Conservation (phyloP, 306 rosid species). For the Castanopsis chinensis region DNA sequence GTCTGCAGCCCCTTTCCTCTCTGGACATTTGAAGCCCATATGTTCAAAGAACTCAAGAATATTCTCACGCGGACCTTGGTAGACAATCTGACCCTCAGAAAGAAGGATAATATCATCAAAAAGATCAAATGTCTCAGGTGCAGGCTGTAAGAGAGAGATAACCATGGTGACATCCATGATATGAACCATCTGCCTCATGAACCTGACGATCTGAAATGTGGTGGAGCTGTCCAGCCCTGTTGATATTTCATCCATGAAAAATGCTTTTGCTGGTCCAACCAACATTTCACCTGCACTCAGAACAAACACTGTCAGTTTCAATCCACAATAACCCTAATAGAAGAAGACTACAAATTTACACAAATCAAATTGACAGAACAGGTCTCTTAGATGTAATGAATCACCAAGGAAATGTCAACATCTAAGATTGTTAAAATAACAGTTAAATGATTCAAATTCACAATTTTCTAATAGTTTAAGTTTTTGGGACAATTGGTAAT, state of each 20-base stretch:
- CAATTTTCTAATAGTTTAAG: too few relatives aligned
- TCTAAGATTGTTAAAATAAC: too few relatives aligned
- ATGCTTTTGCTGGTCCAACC: conserved; percentile 82
- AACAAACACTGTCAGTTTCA: not conserved
- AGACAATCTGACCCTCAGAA: conserved; percentile 71
- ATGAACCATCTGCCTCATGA: conserved; percentile 87
- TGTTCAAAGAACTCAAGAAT: conserved; percentile 63
- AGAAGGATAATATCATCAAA: conserved; percentile 56
- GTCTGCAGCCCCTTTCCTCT: conserved; percentile 83
- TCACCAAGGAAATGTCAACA: not conserved
- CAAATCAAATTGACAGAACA: not conserved
- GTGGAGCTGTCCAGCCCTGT: conserved; percentile 94
- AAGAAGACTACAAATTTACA: not conserved
- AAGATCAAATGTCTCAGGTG: conserved; percentile 37
- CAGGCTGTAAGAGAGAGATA: conserved; percentile 60
- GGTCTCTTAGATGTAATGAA: not conserved
- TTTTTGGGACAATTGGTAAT: too few relatives aligned
- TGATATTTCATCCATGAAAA: conserved; percentile 88
- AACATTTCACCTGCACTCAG: conserved; percentile 74
- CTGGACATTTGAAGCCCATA: conserved; percentile 64
- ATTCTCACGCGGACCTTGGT: conserved; percentile 67
- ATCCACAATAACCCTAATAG: not conserved
- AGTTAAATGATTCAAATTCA: too few relatives aligned
- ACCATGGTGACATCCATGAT: conserved; percentile 70
- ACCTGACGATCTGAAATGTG: conserved; percentile 77